phyloP scores from a whole-genome alignment of 2,329 filamentous ascomycete species.

The Hymenoscyphus albidus region DNA sequence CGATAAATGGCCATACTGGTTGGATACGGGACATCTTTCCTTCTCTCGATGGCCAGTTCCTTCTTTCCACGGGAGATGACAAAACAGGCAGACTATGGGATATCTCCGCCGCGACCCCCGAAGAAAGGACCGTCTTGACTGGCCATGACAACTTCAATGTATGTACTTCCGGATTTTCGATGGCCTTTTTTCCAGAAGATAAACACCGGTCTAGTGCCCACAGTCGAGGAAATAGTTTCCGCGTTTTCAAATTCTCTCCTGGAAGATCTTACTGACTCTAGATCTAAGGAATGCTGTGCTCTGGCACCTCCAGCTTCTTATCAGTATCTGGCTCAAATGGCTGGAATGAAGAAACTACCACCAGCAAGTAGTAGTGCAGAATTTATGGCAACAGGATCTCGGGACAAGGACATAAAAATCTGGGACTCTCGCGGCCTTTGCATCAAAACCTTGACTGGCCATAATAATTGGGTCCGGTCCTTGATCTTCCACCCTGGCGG shows the following conservation, averaged over 20 bases:
- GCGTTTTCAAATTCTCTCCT: neutral
- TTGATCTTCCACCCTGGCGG: neutral
- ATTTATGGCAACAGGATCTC: neutral
- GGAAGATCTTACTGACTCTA: neutral
- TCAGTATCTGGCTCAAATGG: neutral
- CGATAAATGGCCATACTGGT: neutral
- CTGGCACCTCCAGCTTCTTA: neutral
- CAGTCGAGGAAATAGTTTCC: neutral
- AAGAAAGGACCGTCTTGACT: neutral
- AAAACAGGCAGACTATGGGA: neutral
- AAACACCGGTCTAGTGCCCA: neutral
- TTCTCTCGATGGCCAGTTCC: neutral
- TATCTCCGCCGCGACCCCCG: neutral
- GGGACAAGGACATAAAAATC: neutral
- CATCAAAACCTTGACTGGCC: neutral
- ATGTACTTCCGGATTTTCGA: neutral
- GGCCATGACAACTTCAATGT: neutral
- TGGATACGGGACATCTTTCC: neutral
- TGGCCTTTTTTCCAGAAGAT: neutral
- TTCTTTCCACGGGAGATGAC: neutral
- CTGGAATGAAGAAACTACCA: neutral
- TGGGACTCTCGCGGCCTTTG: neutral
- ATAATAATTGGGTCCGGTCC: neutral
- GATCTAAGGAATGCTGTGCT: neutral
- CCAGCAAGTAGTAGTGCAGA: neutral